Percentiles rank a stretch among this genome's conserved stretches.
These are phyloP conservation scores for Psilocybe cubensis DNA, from an alignment of 768 basidiomycete species.

Conservation along the genomic window DNA sequence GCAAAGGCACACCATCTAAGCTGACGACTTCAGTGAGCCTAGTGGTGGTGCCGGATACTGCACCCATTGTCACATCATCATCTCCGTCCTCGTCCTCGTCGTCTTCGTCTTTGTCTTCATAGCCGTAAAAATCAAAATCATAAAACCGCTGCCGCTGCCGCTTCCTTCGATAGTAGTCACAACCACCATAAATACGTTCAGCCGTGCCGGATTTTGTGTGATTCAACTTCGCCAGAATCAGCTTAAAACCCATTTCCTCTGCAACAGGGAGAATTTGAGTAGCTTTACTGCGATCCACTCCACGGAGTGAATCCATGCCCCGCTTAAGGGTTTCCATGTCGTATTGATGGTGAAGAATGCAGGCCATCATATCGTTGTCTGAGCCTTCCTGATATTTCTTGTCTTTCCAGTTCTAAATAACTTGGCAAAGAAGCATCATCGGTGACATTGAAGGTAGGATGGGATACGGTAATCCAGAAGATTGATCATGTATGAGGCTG, in stretches of 20 bases:
- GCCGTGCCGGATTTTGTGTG: constrained; percentile 26
- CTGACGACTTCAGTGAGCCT: constrained; percentile 32
- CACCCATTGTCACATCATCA: constrained; percentile 25
- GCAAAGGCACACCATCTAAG: constrained; percentile 29
- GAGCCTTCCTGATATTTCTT: constrained; percentile 21
- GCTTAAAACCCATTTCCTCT: constrained; percentile 33
- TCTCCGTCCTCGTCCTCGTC: constrained; percentile 24
- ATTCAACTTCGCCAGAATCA: constrained; percentile 40
- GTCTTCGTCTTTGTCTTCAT: not conserved
- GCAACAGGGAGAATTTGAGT: constrained; percentile 33
- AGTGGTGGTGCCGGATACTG: constrained; percentile 23
- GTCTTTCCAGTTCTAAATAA: constrained; percentile 42
- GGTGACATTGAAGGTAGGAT: constrained; percentile 27
- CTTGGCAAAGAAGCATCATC: constrained; percentile 27
- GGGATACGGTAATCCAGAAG: constrained; percentile 30
- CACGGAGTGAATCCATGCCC: constrained; percentile 36
- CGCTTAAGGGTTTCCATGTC: constrained; percentile 21
- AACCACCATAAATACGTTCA: constrained; percentile 25
- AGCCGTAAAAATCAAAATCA: not conserved
- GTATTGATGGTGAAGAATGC: constrained; percentile 33
- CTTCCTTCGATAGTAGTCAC: constrained; percentile 13
- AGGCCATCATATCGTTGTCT: constrained; percentile 23
- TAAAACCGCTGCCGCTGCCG: constrained; percentile 17
- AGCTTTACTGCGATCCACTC: constrained; percentile 38
- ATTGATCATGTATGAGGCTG: constrained; percentile 47